Evolutionary conservation across 805 yeast species (phyloP), one percentile per base, ranked within the genome.

Genomic region (Lachancea dasiensis): DNA sequence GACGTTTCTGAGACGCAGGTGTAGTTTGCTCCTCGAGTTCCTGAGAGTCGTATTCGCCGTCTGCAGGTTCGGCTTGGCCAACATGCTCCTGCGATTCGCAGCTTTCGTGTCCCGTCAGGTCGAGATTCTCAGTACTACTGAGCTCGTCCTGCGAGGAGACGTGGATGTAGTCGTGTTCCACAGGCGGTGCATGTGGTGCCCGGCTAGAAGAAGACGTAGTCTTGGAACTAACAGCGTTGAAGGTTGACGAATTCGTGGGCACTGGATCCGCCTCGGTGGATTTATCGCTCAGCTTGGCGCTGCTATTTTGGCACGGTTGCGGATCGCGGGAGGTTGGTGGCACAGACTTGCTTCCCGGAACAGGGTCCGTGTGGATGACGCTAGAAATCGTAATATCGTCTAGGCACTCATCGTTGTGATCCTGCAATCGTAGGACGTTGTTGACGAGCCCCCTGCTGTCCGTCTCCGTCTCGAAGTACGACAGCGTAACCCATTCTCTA

Each of bases 71-170:
- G 5, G 24, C 11, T 16, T 6, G 14, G 4, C 10, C 25, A 3
- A 18, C 10, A 7, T 20, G 13, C 6, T 19, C 31, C 25, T 9
- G 27, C 9, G 27, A 14, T 9, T 19, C 9, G 33, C 17, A 20
- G 28, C 35, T 35, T 19, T 30, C 18, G 21, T 34, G 30, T n/a
- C 23, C 25, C 13, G 31, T 41, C 10, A 42, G 29, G 15, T 38
- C 39, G n/a, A 56, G 37, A 31, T 56, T 54, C 36, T 56, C 61
- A 1, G 54, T 46, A 30, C 58, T 54, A 34, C 60, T 52, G 19
- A 56, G 36, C 34, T 56, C 60, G 22, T 56, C 52, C 24, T 48
- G 49, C 2, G 61, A 56, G 6, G 58, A 51, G 13, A 56, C 44
- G 19, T 54, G 55, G 4, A 56, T 49, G 27, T 51, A 56, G 25